These are phyloP conservation scores for Silene coronaria DNA, from an alignment of 179 eudicot species.

Conservation along the genomic window DNA sequence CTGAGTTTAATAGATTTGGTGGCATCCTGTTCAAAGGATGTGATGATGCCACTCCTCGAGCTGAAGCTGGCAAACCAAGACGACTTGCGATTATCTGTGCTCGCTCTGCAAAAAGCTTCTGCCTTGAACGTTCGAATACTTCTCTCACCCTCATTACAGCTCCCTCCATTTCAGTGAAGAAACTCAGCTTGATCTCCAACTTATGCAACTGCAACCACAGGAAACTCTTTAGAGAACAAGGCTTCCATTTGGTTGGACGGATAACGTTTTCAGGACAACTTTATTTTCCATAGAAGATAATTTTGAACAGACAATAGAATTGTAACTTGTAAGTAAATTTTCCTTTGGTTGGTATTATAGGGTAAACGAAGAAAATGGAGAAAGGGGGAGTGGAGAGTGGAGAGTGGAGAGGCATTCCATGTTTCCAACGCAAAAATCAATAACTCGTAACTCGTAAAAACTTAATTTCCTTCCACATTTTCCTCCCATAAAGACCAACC, in stretches of 20 bases:
- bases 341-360: background rate
- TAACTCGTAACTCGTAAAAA: no score
- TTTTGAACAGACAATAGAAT: background rate
- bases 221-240: background rate
- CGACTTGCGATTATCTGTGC: slow-evolving; percentile 84
- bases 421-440: background rate
- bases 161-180: slow-evolving; percentile 79
- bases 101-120: slow-evolving; percentile 78
- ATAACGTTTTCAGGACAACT: background rate
- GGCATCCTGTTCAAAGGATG: slow-evolving; percentile 59
- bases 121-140: slow-evolving; percentile 79
- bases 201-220: slow-evolving; percentile 63
- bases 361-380: background rate
- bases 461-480: no score
- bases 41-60: slow-evolving; percentile 56
- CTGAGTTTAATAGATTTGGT: slow-evolving; percentile 43
- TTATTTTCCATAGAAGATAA: background rate
- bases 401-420: background rate
- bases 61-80: slow-evolving; percentile 55
- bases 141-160: slow-evolving; percentile 66
- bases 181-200: slow-evolving; percentile 78
- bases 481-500: no score
- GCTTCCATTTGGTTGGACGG: background rate
- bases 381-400: background rate
- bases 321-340: background rate